Percentiles rank a stretch among this genome's conserved stretches.
These are phyloP conservation scores for Marvania coccoides DNA, from an alignment of 139 green algal genomes.

Conservation along the genomic window DNA sequence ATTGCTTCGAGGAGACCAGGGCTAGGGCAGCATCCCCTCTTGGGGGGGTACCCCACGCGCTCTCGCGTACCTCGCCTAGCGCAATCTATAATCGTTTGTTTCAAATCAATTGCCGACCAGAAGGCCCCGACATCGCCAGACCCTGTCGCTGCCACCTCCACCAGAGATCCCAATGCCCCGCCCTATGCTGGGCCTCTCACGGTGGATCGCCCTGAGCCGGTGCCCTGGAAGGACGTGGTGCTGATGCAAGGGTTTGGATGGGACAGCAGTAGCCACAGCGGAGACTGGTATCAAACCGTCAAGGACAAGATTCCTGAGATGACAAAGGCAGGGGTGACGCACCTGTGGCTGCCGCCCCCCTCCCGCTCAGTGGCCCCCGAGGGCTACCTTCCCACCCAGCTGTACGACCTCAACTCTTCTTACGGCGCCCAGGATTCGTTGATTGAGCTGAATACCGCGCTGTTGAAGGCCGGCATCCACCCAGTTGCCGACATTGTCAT, in stretches of 20 bases:
- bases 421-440: slow-evolving; percentile 71
- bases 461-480: slow-evolving; percentile 62
- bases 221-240: slow-evolving; percentile 6
- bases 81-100: no score
- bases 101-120: not conserved
- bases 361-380: slow-evolving; percentile 61
- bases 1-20: not conserved
- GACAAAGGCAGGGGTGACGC: slow-evolving; percentile 41
- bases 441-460: slow-evolving; percentile 40
- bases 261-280: slow-evolving; percentile 47
- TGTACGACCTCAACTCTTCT: slow-evolving; percentile 65
- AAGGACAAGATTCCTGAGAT: slow-evolving; percentile 42
- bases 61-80: no score
- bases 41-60: no score
- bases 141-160: not conserved
- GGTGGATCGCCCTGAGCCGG: not conserved
- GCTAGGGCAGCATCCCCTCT: no score
- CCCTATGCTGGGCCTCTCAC: no score
- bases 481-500: slow-evolving; percentile 88
- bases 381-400: slow-evolving; percentile 79
- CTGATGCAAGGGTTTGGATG: slow-evolving; percentile 49
- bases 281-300: slow-evolving; percentile 43
- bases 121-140: not conserved
- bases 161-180: no score
- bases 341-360: slow-evolving; percentile 80